A percentile compares a stretch with the other conserved stretches of the same genome.
These are phyloP conservation scores for Petunia axillaris DNA, from an alignment of 257 asterid species.

Conservation along the genomic window DNA sequence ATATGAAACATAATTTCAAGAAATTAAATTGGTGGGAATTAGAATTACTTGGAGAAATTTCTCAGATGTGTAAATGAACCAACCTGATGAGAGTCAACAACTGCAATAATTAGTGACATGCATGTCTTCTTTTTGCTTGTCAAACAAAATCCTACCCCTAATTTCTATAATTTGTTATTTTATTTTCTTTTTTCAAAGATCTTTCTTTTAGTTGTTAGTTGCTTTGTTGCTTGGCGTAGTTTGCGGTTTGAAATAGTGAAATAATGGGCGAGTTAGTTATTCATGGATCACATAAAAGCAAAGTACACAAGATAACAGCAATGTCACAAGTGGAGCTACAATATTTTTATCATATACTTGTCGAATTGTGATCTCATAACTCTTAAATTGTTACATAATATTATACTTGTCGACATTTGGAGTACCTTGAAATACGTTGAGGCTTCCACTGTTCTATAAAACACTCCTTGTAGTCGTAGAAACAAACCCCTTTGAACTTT, in stretches of 20 bases:
- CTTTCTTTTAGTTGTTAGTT: neutral
- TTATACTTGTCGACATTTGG: no score
- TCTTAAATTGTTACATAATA: no score
- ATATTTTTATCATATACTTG: no score
- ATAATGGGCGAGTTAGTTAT: constrained; percentile 34
- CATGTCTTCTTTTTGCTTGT: constrained; percentile 15
- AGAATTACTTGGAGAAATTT: no score
- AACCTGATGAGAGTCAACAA: constrained; percentile 29
- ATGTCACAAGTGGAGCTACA: no score
- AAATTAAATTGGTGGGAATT: neutral
- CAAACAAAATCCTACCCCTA: neutral
- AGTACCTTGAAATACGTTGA: no score
- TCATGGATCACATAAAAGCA: no score
- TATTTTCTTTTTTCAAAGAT: constrained; percentile 1
- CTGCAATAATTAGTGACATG: constrained; percentile 33
- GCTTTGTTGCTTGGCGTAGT: constrained; percentile 10
- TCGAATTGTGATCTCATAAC: no score
- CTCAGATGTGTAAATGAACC: neutral
- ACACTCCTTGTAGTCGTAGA: neutral
- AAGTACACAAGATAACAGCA: no score
- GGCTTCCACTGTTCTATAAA: no score
- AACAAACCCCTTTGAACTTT: neutral
- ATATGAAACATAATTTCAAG: no score
- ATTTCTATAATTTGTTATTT: neutral
- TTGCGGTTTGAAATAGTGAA: constrained; percentile 34